Evolutionary conservation across 1,139 yeast species (phyloP).

Genomic region (Blastobotrys ciferrii): DNA sequence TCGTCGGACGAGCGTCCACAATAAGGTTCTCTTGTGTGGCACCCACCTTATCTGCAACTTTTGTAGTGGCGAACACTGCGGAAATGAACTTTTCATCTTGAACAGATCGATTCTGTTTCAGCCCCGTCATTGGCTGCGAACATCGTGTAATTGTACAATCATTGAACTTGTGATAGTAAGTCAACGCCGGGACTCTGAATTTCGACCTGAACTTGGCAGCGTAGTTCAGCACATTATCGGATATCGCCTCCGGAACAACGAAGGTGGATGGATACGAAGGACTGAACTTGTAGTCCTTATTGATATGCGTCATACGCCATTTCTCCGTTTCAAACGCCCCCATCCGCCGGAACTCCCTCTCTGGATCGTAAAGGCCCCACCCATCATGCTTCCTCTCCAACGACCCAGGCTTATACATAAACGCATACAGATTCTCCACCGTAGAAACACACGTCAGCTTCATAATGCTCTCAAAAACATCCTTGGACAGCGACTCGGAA

Average conservation of each 20-base stretch:
- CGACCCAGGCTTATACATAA: constrained; percentile 58
- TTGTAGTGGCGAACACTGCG: constrained; percentile 58
- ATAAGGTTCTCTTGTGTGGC: constrained; percentile 58
- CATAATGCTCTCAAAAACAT: constrained; percentile 71
- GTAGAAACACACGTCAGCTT: constrained; percentile 58
- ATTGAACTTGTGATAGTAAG: constrained; percentile 70
- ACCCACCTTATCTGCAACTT: constrained; percentile 23
- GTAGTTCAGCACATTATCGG: constrained; percentile 79
- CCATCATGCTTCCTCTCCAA: constrained; percentile 56
- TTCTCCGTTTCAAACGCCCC: constrained; percentile 37
- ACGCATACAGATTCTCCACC: constrained; percentile 66
- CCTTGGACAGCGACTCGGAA: constrained; percentile 58
- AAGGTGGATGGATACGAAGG: constrained; percentile 70
- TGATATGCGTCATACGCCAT: constrained; percentile 74
- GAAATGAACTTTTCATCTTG: constrained; percentile 84
- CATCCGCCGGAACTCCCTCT: constrained; percentile 62
- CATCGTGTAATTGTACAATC: constrained; percentile 81
- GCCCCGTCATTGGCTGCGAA: constrained; percentile 89
- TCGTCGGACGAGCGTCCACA: constrained; percentile 87
- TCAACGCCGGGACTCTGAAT: constrained; percentile 75
- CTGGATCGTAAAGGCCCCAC: constrained; percentile 69
- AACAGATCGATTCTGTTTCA: constrained; percentile 80
- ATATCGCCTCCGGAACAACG: constrained; percentile 69
- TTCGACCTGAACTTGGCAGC: constrained; percentile 87
- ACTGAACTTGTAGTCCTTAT: constrained; percentile 64